A percentile compares a stretch with the other conserved stretches of the same genome.
phyloP scores from a whole-genome alignment of 805 yeast species.

The Lipomyces orientalis region DNA sequence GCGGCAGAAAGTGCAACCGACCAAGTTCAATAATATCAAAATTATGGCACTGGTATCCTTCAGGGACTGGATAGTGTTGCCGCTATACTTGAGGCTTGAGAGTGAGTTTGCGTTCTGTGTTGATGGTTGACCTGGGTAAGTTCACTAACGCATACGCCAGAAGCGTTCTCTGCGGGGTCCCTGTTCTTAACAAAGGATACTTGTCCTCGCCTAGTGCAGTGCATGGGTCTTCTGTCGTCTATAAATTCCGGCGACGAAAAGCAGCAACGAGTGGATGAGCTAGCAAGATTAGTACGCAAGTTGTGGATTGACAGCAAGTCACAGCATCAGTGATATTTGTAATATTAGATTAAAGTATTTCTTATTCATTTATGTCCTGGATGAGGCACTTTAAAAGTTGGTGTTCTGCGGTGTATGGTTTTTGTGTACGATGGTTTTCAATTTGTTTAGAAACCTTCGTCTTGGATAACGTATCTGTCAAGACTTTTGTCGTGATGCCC shows the following conservation, averaged over 20 bases:
- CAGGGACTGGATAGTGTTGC: slow-evolving; percentile 47
- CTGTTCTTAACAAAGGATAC: slow-evolving; percentile 27
- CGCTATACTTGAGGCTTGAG: slow-evolving; percentile 38
- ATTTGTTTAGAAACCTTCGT: background rate
- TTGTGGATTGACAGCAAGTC: background rate
- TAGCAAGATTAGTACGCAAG: slow-evolving; percentile 35
- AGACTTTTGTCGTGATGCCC: too few species aligned
- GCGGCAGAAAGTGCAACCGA: slow-evolving; percentile 37
- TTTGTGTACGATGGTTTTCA: background rate
- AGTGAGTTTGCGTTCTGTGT: background rate
- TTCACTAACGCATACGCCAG: background rate
- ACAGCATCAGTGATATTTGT: background rate
- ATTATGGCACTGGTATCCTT: slow-evolving; percentile 45
- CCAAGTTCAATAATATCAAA: slow-evolving; percentile 41
- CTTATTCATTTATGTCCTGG: background rate
- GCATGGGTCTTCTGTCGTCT: slow-evolving; percentile 63
- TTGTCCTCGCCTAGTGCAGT: slow-evolving; percentile 57
- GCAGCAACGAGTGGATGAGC: slow-evolving; percentile 63
- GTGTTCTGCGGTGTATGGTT: background rate
- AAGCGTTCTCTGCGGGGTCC: slow-evolving; percentile 5
- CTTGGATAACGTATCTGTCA: background rate
- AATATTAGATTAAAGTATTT: background rate
- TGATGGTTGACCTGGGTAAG: background rate
- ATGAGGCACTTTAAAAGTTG: background rate
- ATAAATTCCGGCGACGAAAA: slow-evolving; percentile 60